Percentiles rank a stretch among this genome's conserved stretches.
These are phyloP conservation scores for Brassica balearica DNA, from an alignment of 441 rosid genomes.

Conservation along the genomic window DNA sequence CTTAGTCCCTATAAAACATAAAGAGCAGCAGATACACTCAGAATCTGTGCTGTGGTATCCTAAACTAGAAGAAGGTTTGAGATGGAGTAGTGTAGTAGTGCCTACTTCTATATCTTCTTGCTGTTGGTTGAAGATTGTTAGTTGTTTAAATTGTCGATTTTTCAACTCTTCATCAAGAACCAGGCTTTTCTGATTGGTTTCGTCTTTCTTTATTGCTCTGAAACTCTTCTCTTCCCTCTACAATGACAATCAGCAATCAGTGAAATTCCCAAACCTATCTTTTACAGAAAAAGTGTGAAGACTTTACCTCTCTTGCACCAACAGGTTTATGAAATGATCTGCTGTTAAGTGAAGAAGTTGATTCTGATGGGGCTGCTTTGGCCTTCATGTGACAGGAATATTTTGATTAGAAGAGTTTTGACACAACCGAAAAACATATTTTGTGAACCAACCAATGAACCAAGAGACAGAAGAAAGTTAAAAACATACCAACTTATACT, in stretches of 20 bases:
- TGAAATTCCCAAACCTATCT: slow-evolving; percentile 10
- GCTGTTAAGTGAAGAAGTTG: slow-evolving; percentile 47
- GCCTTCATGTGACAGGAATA: slow-evolving; percentile 48
- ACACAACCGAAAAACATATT: slow-evolving; percentile 17
- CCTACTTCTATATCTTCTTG: slow-evolving; percentile 73
- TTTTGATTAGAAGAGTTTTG: slow-evolving; percentile 19
- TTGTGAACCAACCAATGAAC: too few species aligned
- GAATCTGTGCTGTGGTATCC: not conserved
- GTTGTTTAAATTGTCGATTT: slow-evolving; percentile 54
- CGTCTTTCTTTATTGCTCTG: slow-evolving; percentile 58
- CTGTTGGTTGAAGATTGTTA: slow-evolving; percentile 71
- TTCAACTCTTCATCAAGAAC: slow-evolving; percentile 59
- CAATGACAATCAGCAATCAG: slow-evolving; percentile 26
- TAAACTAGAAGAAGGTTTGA: slow-evolving; percentile 29
- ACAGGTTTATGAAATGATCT: slow-evolving; percentile 53
- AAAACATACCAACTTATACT: slow-evolving; percentile 63
- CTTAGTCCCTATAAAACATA: slow-evolving; percentile 66
- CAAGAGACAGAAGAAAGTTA: slow-evolving; percentile 40
- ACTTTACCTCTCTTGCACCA: slow-evolving; percentile 64
- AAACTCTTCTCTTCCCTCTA: slow-evolving; percentile 66
- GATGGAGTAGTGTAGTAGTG: slow-evolving; percentile 5
- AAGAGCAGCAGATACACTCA: slow-evolving; percentile 16
- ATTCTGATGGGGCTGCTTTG: slow-evolving; percentile 55
- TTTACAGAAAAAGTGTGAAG: slow-evolving; percentile 23
- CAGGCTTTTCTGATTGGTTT: slow-evolving; percentile 46